Conservation (phyloP, 2,329 filamentous ascomycete species). For the Emergomyces orientalis region DNA sequence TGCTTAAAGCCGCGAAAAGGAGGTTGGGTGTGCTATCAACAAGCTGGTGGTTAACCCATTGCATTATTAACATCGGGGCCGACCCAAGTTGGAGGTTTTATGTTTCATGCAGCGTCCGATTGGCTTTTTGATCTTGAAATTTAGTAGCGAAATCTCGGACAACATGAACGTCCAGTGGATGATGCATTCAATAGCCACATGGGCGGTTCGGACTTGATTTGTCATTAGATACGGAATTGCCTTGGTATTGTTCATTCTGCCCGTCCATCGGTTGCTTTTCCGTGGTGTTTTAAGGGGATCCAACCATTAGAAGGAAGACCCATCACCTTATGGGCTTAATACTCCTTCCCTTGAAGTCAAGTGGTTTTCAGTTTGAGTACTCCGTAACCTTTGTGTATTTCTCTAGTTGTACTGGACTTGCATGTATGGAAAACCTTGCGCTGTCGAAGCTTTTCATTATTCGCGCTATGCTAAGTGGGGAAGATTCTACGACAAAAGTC, state of each 20-base stretch:
- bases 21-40: too few species aligned
- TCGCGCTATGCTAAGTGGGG: neutral
- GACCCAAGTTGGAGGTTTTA: too few species aligned
- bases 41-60: too few species aligned
- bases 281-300: neutral
- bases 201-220: neutral
- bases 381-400: neutral
- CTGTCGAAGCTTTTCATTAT: neutral
- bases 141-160: neutral
- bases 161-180: neutral
- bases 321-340: neutral
- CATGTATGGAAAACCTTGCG: neutral
- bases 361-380: neutral
- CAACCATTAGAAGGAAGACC: neutral
- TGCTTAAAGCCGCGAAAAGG: too few species aligned
- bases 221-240: neutral
- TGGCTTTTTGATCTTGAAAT: neutral
- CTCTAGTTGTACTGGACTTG: neutral
- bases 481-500: neutral
- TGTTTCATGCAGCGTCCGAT: neutral
- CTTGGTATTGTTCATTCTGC: neutral
- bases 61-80: neutral
- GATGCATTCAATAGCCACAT: neutral
- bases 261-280: neutral
- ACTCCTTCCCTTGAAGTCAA: neutral